Evolutionary conservation across 2,329 filamentous ascomycete genomes (phyloP).

Genomic region (Penicillium expansum): DNA sequence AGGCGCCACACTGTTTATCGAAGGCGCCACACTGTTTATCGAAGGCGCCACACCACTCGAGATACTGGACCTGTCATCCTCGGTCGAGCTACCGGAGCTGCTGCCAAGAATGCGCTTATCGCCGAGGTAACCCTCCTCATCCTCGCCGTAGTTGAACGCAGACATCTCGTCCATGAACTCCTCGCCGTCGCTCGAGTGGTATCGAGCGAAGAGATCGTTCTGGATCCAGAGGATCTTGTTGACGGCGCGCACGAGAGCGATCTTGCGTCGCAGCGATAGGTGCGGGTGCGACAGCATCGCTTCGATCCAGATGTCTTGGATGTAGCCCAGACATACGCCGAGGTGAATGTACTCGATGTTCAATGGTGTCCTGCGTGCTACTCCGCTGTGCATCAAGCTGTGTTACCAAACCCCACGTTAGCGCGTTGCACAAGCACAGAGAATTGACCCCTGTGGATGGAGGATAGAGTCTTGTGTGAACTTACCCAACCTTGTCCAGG

Average conservation of each 20-base stretch:
- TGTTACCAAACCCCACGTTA: not conserved
- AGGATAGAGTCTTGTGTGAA: conserved; percentile 9
- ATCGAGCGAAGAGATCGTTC: conserved; percentile 81
- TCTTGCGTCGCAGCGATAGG: conserved; percentile 65
- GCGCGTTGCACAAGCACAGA: not conserved
- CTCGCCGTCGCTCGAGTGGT: conserved; percentile 69
- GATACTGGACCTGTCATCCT: conserved; percentile 34
- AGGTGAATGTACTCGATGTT: conserved; percentile 81
- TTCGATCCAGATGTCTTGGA: conserved; percentile 74
- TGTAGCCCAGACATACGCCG: conserved; percentile 67
- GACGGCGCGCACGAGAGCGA: conserved; percentile 70
- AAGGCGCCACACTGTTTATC: conserved; percentile 14
- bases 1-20: conserved; percentile 14
- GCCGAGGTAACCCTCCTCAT: conserved; percentile 63
- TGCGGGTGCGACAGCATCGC: conserved; percentile 70
- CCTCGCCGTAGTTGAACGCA: conserved; percentile 43
- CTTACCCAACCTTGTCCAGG: conserved; percentile 74
- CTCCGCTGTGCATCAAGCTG: conserved; percentile 77
- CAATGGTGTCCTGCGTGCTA: conserved; percentile 67
- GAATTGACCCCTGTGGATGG: not conserved
- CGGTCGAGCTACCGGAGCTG: conserved; percentile 28
- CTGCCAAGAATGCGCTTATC: conserved; percentile 56
- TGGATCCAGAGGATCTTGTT: conserved; percentile 85
- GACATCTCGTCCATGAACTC: conserved; percentile 53
- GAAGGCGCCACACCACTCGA: conserved; percentile 22